These are phyloP conservation scores for Penicillium parvum DNA, from an alignment of 495 filamentous ascomycete genomes.

Conservation along the genomic window DNA sequence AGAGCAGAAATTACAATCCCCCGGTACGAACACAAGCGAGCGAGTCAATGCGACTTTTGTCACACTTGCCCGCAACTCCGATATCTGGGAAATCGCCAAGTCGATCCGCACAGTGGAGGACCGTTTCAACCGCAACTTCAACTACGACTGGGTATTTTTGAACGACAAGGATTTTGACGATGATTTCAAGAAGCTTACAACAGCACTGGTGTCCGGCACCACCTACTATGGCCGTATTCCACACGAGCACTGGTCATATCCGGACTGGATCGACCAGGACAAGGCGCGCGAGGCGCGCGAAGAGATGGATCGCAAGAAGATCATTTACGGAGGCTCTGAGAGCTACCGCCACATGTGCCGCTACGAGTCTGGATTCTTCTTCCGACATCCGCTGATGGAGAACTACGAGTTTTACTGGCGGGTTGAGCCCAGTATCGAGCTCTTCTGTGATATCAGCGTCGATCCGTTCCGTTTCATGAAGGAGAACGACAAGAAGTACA, in stretches of 20 bases:
- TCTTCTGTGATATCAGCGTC: constrained; percentile 79
- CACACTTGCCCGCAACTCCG: constrained; percentile 84
- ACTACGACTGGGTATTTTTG: constrained; percentile 99
- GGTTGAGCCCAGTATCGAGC: constrained; percentile 82
- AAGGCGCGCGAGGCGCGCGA: constrained; percentile 75
- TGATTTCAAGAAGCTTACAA: constrained; percentile 87
- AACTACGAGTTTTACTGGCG: constrained; percentile 94
- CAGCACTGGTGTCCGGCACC: constrained; percentile 80
- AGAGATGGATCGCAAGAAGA: constrained; percentile 78
- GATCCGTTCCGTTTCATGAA: constrained; percentile 86
- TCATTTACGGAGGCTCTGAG: constrained; percentile 92
- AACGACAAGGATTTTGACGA: constrained; percentile 93
- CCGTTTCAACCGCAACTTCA: constrained; percentile 90
- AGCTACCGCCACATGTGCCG: constrained; percentile 94
- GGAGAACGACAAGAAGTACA: constrained; percentile 86
- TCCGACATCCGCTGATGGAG: constrained; percentile 73
- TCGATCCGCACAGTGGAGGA: constrained; percentile 95
- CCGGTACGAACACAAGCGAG: constrained; percentile 52
- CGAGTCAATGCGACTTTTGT: constrained; percentile 97
- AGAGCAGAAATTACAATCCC: constrained; percentile 28
- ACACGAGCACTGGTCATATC: constrained; percentile 86
- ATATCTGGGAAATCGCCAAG: constrained; percentile 93
- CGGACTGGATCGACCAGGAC: constrained; percentile 79
- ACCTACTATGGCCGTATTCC: constrained; percentile 85
- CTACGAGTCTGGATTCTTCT: constrained; percentile 92